Evolutionary conservation across 2,329 filamentous ascomycete species (phyloP), one percentile per base, ranked within the genome.

Genomic region (Aspergillus felis): DNA sequence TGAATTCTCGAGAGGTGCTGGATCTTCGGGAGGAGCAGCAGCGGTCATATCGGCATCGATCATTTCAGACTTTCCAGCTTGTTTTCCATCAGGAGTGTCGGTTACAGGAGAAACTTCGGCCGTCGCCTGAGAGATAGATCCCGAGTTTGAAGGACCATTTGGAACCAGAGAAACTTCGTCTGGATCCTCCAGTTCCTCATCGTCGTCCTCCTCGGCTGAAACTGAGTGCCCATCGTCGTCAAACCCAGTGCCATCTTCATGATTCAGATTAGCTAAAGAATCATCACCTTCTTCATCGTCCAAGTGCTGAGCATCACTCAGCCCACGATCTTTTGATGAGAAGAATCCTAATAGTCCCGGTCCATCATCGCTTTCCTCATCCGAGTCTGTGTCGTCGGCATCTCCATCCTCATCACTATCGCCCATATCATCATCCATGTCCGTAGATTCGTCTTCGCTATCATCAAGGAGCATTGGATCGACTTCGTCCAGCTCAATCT

Each of bases 371-470:
- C 70, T 72, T 25, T 79, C 80, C 4, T 71, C 72, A 28, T 72
- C 70, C 25, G 68, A 74, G 24, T 75, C 76, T 42, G 84, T 84
- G 4, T 84, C 76, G 50, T 71, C 83, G 22, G 86, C 85, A 9
- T 75, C 76, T 6, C 73, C 75, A 28, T 76, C 77, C 17, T 75
- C 75, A 41, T 75, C 74, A 56, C 71, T 76, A 29, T 82, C 79
- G 48, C 76, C 76, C 67, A 78, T 79, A 58, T 80, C 79, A 57
- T 76, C 74, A 48, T 79, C 77, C 73, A 77, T 78, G 60, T 81
- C 78, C 1, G 77, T 78, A 38, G 76, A 79, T 46, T 71, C 73
- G 51, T 78, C 72, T 51, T 79, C 77, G 56, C 75, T 78, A 42
- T 76, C 76, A 58, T 80, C 78, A 58, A 79, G 69, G 46, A 80